Percentiles rank a stretch among this genome's conserved stretches.
Evolutionary conservation across 2,329 filamentous ascomycete genomes (phyloP).

Genomic region (Aspergillus jensenii): DNA sequence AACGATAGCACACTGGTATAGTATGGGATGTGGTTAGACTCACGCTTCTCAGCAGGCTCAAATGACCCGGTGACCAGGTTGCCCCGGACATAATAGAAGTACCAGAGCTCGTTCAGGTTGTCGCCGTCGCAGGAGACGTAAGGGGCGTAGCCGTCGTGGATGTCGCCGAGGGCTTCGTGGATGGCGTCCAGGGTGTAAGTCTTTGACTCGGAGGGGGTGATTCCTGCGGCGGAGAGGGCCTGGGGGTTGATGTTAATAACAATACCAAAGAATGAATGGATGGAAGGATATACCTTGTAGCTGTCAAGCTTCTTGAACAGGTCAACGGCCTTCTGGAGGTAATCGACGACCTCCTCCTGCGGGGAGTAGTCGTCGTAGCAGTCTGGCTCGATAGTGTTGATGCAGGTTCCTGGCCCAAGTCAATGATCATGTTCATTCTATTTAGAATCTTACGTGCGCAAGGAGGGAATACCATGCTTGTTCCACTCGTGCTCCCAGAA

Average conservation of each 20-base stretch:
- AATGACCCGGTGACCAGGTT: constrained; percentile 63
- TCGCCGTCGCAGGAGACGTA: constrained; percentile 52
- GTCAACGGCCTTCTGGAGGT: constrained; percentile 55
- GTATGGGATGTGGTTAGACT: constrained; percentile 14
- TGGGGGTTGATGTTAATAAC: constrained; percentile 14
- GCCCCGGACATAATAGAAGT: constrained; percentile 53
- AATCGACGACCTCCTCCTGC: constrained; percentile 59
- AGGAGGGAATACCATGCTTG: constrained; percentile 57
- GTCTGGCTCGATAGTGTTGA: constrained; percentile 63
- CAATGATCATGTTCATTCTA: too few relatives aligned
- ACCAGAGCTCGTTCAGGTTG: constrained; percentile 57
- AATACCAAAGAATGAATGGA: neutral
- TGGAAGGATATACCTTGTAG: constrained; percentile 44
- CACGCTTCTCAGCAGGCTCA: constrained; percentile 53
- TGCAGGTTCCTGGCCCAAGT: constrained; percentile 55
- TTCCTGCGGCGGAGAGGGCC: constrained; percentile 56
- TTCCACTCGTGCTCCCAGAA: constrained; percentile 73
- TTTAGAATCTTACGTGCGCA: neutral
- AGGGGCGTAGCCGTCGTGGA: constrained; percentile 50
- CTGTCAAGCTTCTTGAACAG: constrained; percentile 58
- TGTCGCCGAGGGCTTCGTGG: constrained; percentile 48
- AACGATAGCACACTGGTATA: too few relatives aligned
- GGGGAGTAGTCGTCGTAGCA: constrained; percentile 62
- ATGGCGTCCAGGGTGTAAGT: constrained; percentile 56
- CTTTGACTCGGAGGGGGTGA: constrained; percentile 49